These are phyloP conservation scores for Cladorrhinum sp. DNA, from an alignment of 2,329 filamentous ascomycete species.

Conservation along the genomic window DNA sequence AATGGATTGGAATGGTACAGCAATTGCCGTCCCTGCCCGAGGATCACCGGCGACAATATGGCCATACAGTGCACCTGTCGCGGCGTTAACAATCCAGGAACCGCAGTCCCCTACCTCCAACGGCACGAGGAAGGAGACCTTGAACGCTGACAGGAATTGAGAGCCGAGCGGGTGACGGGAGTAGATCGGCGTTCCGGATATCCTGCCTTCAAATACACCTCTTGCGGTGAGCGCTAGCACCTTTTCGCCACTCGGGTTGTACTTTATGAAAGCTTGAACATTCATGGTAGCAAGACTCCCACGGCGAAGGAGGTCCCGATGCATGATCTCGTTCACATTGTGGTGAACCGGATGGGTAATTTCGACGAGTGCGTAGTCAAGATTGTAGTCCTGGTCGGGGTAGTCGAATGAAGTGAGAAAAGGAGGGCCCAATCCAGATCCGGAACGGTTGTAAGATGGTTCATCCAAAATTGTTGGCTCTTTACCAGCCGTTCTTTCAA, in stretches of 20 bases:
- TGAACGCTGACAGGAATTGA: neutral
- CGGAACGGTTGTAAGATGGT: neutral
- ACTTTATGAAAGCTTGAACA: no score
- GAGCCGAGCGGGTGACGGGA: neutral
- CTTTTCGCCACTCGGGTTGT: neutral
- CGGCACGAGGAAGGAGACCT: neutral
- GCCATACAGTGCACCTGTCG: slow-evolving; percentile 1
- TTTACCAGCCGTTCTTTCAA: neutral
- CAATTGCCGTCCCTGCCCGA: neutral
- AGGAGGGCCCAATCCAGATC: neutral
- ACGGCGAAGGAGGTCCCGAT: neutral
- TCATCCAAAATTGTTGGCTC: neutral
- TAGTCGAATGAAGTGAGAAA: slow-evolving; percentile 1
- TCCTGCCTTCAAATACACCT: neutral
- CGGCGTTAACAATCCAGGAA: neutral
- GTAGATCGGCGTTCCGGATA: slow-evolving; percentile 4
- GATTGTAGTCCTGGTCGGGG: neutral
- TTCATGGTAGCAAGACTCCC: neutral
- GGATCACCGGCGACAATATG: slow-evolving; percentile 6
- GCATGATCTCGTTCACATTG: neutral
- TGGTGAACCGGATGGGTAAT: neutral
- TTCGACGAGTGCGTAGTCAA: slow-evolving; percentile 6
- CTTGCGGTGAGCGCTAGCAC: slow-evolving; percentile 1
- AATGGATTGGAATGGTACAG: neutral
- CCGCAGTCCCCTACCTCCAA: slow-evolving; percentile 6